These are phyloP conservation scores for Solanum pennellii DNA, from an alignment of 257 asterid genomes.

Conservation along the genomic window DNA sequence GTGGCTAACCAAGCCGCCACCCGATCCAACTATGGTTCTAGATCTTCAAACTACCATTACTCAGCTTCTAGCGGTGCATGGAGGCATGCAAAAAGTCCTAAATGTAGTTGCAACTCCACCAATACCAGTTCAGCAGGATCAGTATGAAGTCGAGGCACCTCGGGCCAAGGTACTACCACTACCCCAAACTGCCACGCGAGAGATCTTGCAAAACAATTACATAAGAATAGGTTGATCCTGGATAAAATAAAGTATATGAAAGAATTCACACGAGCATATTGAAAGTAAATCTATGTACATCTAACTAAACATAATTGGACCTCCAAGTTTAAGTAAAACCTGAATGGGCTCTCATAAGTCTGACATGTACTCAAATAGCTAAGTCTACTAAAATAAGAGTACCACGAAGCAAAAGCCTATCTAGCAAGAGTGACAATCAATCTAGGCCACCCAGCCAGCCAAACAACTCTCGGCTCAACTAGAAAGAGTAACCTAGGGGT, in stretches of 20 bases:
- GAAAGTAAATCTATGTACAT: background rate
- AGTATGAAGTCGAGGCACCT: too few relatives aligned
- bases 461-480: background rate
- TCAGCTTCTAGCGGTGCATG: too few relatives aligned
- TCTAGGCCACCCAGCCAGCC: background rate
- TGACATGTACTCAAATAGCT: background rate
- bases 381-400: background rate
- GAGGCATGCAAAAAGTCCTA: too few relatives aligned
- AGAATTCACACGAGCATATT: background rate
- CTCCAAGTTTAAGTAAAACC: background rate
- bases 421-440: background rate
- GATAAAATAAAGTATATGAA: too few relatives aligned
- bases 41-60: too few relatives aligned
- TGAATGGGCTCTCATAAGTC: background rate
- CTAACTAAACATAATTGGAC: background rate
- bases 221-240: too few relatives aligned
- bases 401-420: background rate
- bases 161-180: too few relatives aligned
- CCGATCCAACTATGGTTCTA: too few relatives aligned
- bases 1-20: too few relatives aligned
- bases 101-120: too few relatives aligned
- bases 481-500: background rate
- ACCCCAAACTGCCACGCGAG: background rate
- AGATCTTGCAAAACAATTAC: background rate
- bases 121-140: too few relatives aligned